Base-by-base conservation (phyloP, 2,329 filamentous ascomycete genomes). In the Neonectria sp. region DNA sequence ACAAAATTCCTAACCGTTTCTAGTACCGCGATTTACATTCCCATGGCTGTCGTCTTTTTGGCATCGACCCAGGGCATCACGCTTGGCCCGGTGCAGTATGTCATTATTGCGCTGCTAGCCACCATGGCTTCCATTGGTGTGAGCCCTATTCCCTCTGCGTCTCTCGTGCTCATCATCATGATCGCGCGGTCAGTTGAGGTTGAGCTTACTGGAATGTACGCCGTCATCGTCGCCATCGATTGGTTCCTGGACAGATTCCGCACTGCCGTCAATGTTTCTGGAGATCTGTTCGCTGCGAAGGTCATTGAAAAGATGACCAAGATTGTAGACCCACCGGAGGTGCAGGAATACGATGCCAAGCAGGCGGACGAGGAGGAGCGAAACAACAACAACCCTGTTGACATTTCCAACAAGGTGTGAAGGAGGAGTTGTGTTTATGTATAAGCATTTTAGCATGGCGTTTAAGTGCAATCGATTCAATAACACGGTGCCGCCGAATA, bases 181-280 rank as follows among this genome's bases (percentile, higher is more conserved):
- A 87, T 88, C 68, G 82, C 84, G 11, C 77, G 79, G 25, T 79
- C 79, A 8, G 79, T 87, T 59, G 79, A 82, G 15, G 80, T 87
- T 1, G 79, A 80, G 1, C 74, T 86, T 37, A 86, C 83, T 0
- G 82, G 79, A 21, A 86, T 86, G 84, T 87, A 84, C 68, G 85
- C 82, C 25, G 84, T 88, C 46, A 84, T 88, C 15, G 82, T 87
- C 3, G 85, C 85, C 27, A 87, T 88, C 51, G 86, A 87, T 68
- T 88, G 85, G 86, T 83, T 88, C 75, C 78, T 87, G n/a, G 86
- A 88, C 75, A 83, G 86, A 31, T 88, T 88, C 81, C 80, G 86
- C 15, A 88, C 86, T 0, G 81, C 83, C 4, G 73, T 83, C 60
- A 88, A 88, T 67, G 85, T 88, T 49, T 83, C 80, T 40, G 84